Base-by-base conservation (phyloP, 2,329 filamentous ascomycete species). In the Coniochaeta ligniaria region DNA sequence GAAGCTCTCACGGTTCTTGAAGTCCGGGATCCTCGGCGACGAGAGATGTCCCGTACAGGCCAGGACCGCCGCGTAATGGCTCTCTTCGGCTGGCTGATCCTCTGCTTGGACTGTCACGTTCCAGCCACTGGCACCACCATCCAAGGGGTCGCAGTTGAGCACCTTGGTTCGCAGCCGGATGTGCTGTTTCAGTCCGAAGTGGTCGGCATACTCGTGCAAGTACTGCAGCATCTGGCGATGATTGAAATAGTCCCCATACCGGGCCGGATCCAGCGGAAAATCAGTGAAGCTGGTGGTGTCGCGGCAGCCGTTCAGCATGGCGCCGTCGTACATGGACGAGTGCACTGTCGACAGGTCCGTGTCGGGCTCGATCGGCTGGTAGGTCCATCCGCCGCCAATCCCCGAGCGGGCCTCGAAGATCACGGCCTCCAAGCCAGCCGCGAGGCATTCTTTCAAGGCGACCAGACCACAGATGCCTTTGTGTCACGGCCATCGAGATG, bases 321-420 rank as follows among this genome's bases (percentile, higher is more conserved):
- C 68, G 43, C 73, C 70, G 33, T 72, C 66, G 65, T 76, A 74
- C 11, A 76, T 72, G 31, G 38, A 72, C 58, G 60, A 73, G 66
- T 62, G 59, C 55, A 35, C 66, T 54, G 62, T 66, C 20, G 64
- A 24, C 3, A 66, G 60, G 57, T 68, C 65, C 12, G 67, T 65
- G 16, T 69, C 63, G 20, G 60, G 56, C 28, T 61, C 62, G 58
- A 67, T 64, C 3, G 67, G 62, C 43, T 75, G 68, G 62, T 75
- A 76, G 50, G 68, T 69, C 75, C 75, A 78, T 60, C 72, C 71
- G 36, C 74, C 74, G 47, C 74, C 75, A 57, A 77, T 66, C 17
- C 63, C 58, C 22, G 38, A 16, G 38, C 71, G 69, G 16, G 66
- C 65, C 63, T 78, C 74, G 62, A 75, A 76, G 47, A 70, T 67